Conservation (phyloP, 2,329 filamentous ascomycete species). For the Emmonsiellopsis sp. region DNA sequence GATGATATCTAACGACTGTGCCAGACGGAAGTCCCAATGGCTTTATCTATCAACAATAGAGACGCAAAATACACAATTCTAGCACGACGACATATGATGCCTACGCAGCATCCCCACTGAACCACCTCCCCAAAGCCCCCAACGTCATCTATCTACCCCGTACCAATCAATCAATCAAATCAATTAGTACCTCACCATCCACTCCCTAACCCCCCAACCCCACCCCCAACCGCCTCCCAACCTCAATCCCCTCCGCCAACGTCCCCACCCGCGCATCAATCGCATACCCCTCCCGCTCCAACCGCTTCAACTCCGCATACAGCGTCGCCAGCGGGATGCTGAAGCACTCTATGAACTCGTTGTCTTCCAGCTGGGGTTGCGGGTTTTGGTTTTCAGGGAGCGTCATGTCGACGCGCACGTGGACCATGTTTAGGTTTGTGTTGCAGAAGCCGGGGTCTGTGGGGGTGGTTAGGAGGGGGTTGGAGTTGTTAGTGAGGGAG, state of each 20-base stretch:
- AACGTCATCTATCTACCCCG: not conserved
- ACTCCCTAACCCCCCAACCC: slow-evolving; percentile 2
- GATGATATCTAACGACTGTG: too few species aligned
- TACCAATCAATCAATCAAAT: not conserved
- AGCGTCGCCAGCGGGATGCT: slow-evolving; percentile 54
- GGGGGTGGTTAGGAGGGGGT: not conserved
- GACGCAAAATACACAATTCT: too few species aligned
- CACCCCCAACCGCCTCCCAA: slow-evolving; percentile 46
- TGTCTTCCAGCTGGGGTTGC: slow-evolving; percentile 62
- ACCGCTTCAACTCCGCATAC: slow-evolving; percentile 55
- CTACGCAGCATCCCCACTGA: too few species aligned
- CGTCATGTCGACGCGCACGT: slow-evolving; percentile 62
- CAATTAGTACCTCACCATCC: not conserved
- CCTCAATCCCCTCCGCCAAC: slow-evolving; percentile 66
- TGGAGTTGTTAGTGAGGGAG: too few species aligned
- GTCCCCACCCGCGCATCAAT: slow-evolving; percentile 73
- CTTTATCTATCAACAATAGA: too few species aligned
- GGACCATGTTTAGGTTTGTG: slow-evolving; percentile 48
- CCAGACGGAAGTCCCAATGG: too few species aligned
- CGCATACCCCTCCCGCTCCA: slow-evolving; percentile 63
- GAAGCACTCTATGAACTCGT: slow-evolving; percentile 76
- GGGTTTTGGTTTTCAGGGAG: slow-evolving; percentile 60
- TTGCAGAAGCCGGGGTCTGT: slow-evolving; percentile 41
- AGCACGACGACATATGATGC: too few species aligned
- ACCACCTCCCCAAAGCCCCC: not conserved